Evolutionary conservation across 2,329 filamentous ascomycete genomes (phyloP), one percentile per base, ranked within the genome.

Genomic region (Colletotrichum tabaci): DNA sequence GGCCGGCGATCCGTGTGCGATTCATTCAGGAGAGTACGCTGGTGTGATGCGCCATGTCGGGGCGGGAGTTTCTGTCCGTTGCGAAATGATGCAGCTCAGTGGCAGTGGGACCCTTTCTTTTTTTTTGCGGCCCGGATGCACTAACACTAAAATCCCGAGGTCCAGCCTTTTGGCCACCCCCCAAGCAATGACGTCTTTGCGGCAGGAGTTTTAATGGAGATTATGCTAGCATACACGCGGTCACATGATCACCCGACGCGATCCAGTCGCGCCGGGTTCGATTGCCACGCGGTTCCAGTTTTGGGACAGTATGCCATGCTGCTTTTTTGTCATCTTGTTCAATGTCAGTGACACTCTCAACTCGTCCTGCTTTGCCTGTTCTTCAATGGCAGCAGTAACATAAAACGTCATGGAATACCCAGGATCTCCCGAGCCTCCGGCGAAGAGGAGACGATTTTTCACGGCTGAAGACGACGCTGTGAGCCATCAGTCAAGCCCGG

Each of bases 371-470:
- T 16, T 56, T 35, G 30, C 23, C 26, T 10, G 15, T 12, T 35
- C 4, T 26, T 38, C 42, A 13, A 55, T 67, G 57, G 56, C 49
- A 13, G 23, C 35, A 50, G 30, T 18, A 56, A 13, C 15, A 9
- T 47, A 52, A 74, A 62, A 38, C 52, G 77, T 53, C 47, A 87
- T 87, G 85, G 83, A 81, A 60, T 76, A 79, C 65, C 75, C 76
- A 70, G 77, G 80, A 56, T 81, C 82, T 26, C 77, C 80, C 61
- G 86, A 83, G 57, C 85, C 84, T 74, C 85, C 87, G 1, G 75
- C 77, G 12, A 89, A 89, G 78, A 84, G 81, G 73, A 79, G 82
- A 70, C 82, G 83, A 53, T 85, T 87, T 77, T 87, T 87, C 72
- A 74, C 78, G 5, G 83, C 86, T 62, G 75, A 79, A 18, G 78